Evolutionary conservation across 2,329 filamentous ascomycete genomes (phyloP).

Genomic region (Malbranchea cinnamomea): DNA sequence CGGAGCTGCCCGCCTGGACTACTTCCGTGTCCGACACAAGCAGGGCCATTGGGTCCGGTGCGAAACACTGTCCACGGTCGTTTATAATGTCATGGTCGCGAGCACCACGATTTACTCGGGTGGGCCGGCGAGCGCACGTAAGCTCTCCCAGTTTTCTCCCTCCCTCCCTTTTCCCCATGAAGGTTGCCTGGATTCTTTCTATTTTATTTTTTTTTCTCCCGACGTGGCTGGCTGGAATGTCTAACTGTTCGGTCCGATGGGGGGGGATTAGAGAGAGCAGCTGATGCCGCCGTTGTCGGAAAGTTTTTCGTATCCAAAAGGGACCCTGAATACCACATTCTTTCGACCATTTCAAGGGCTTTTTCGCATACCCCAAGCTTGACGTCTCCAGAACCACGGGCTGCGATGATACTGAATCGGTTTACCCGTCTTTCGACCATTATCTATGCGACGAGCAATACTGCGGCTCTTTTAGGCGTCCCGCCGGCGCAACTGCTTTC

Average conservation of each 20-base stretch:
- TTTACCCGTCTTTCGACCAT: constrained; percentile 71
- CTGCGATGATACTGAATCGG: constrained; percentile 70
- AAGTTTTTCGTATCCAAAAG: constrained; percentile 60
- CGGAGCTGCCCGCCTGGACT: constrained; percentile 72
- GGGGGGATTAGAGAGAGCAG: constrained; percentile 54
- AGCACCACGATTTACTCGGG: constrained; percentile 64
- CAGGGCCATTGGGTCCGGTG: constrained; percentile 61
- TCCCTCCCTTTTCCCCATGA: background rate
- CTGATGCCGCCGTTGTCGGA: constrained; percentile 63
- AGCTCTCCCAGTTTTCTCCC: constrained; percentile 21
- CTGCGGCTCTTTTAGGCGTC: constrained; percentile 61
- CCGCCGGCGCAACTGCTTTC: constrained; percentile 53
- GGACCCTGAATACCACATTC: constrained; percentile 80
- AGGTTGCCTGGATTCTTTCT: background rate
- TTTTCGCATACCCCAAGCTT: constrained; percentile 42
- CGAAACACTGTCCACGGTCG: constrained; percentile 80
- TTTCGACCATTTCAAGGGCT: constrained; percentile 70
- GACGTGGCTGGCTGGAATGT: background rate
- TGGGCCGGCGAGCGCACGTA: constrained; percentile 59
- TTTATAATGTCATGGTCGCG: constrained; percentile 75
- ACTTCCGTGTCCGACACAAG: constrained; percentile 55
- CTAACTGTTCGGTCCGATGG: background rate
- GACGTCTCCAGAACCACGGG: constrained; percentile 59
- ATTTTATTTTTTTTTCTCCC: no score
- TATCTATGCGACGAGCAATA: constrained; percentile 72